A percentile compares a stretch with the other conserved stretches of the same genome.
phyloP scores from a whole-genome alignment of 2,329 filamentous ascomycete species.

The Aspergillus pseudotamarii region DNA sequence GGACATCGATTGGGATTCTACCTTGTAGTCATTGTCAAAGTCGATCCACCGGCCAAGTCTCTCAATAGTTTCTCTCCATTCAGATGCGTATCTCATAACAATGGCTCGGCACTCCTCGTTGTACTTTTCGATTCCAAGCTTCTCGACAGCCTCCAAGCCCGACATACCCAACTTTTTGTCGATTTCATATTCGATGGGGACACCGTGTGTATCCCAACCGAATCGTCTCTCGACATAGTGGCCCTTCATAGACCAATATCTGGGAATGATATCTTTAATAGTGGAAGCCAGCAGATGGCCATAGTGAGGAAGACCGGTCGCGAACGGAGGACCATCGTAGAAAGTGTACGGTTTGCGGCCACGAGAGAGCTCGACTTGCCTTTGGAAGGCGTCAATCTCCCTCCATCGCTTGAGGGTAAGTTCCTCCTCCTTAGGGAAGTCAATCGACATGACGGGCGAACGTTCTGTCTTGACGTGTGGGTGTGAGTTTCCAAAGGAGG shows the following conservation, averaged over 20 bases:
- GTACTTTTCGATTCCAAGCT: conserved; percentile 85
- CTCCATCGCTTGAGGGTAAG: conserved; percentile 82
- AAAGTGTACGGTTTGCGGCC: conserved; percentile 87
- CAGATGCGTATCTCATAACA: conserved; percentile 84
- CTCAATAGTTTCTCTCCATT: conserved; percentile 88
- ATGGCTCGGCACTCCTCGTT: conserved; percentile 90
- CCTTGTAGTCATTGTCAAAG: conserved; percentile 97
- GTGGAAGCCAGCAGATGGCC: conserved; percentile 85
- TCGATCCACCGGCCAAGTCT: conserved; percentile 93
- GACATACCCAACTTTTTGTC: conserved; percentile 93
- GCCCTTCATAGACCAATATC: conserved; percentile 98
- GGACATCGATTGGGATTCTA: conserved; percentile 30
- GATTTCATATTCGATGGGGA: conserved; percentile 96
- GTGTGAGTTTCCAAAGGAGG: conserved; percentile 21
- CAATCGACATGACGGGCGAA: conserved; percentile 71
- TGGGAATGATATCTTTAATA: conserved; percentile 94
- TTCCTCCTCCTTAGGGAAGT: conserved; percentile 92
- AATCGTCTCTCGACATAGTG: conserved; percentile 90
- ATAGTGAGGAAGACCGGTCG: conserved; percentile 70
- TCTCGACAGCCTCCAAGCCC: conserved; percentile 80
- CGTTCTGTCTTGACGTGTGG: conserved; percentile 19
- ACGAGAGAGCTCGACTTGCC: conserved; percentile 82
- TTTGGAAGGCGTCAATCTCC: conserved; percentile 87
- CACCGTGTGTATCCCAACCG: conserved; percentile 92
- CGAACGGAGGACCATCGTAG: conserved; percentile 84